Evolutionary conservation across 768 basidiomycete genomes (phyloP).

Genomic region (Termitomyces sp.): DNA sequence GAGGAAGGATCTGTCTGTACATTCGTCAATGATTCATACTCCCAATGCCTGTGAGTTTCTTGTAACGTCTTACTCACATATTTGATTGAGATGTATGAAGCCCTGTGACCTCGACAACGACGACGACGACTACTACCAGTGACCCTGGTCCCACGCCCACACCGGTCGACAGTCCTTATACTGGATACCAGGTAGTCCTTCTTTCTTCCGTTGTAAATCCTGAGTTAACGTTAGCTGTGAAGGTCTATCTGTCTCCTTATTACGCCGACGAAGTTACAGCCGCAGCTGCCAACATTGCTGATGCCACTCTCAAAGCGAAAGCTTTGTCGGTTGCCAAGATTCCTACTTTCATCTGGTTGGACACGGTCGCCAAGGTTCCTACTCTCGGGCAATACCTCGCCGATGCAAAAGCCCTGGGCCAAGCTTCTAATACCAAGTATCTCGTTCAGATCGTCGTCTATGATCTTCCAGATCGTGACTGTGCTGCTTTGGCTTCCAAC

Average conservation of each 20-base stretch:
- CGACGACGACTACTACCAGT: not conserved
- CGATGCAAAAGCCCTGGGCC: slow-evolving; percentile 37
- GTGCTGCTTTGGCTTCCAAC: slow-evolving; percentile 58
- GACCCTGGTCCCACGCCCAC: not conserved
- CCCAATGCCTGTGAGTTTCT: slow-evolving; percentile 32
- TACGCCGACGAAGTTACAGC: slow-evolving; percentile 49
- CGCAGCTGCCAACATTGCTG: slow-evolving; percentile 43
- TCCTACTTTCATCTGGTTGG: slow-evolving; percentile 63
- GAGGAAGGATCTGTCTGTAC: slow-evolving; percentile 29
- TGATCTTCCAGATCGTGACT: slow-evolving; percentile 63
- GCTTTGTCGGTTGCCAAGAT: slow-evolving; percentile 49
- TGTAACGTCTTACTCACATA: not conserved
- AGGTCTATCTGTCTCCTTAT: slow-evolving; percentile 50
- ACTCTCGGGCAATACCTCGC: slow-evolving; percentile 52
- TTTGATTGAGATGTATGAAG: slow-evolving; percentile 3
- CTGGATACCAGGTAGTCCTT: slow-evolving; percentile 36
- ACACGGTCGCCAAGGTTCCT: slow-evolving; percentile 48
- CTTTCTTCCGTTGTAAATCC: not conserved
- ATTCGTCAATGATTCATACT: slow-evolving; percentile 30
- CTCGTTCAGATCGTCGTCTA: slow-evolving; percentile 51
- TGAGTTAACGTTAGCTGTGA: not conserved
- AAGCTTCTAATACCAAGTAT: slow-evolving; percentile 40
- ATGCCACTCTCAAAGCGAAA: slow-evolving; percentile 43
- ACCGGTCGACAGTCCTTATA: slow-evolving; percentile 41
- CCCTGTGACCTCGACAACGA: slow-evolving; percentile 1